These are phyloP conservation scores for Pseudogymnoascus sp. DNA, from an alignment of 2,329 filamentous ascomycete species.

Conservation along the genomic window DNA sequence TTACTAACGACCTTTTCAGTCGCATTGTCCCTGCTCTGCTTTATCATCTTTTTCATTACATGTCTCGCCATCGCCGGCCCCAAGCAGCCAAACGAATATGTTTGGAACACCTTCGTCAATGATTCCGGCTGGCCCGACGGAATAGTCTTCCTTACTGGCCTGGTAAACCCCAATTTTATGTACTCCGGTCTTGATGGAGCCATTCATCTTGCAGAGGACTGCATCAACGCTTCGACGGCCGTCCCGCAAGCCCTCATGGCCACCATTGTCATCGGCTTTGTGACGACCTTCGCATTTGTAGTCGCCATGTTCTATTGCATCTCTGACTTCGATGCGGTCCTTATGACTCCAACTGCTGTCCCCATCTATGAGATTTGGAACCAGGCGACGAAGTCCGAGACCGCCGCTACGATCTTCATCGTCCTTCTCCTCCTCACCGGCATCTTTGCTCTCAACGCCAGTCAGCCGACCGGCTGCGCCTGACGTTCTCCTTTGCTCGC, in stretches of 20 bases:
- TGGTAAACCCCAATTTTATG: conserved; percentile 36
- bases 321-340: conserved; percentile 33
- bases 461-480: neutral
- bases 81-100: conserved; percentile 8
- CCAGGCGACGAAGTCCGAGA: neutral
- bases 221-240: conserved; percentile 6
- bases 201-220: conserved; percentile 39
- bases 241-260: conserved; percentile 7
- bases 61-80: neutral
- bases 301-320: conserved; percentile 40
- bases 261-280: conserved; percentile 36
- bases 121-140: conserved; percentile 38
- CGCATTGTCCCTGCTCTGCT: conserved; percentile 3
- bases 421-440: conserved; percentile 1
- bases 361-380: conserved; percentile 22
- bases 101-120: conserved; percentile 31
- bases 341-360: conserved; percentile 29
- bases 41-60: conserved; percentile 1
- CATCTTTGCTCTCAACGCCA: neutral
- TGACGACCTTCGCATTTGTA: conserved; percentile 35
- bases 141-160: conserved; percentile 41
- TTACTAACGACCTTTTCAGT: neutral
- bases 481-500: conserved; percentile 42
- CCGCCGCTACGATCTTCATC: neutral
- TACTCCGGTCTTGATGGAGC: conserved; percentile 38